phyloP scores from a whole-genome alignment of 148 eudicot species.

The Dianthus caryophyllus region DNA sequence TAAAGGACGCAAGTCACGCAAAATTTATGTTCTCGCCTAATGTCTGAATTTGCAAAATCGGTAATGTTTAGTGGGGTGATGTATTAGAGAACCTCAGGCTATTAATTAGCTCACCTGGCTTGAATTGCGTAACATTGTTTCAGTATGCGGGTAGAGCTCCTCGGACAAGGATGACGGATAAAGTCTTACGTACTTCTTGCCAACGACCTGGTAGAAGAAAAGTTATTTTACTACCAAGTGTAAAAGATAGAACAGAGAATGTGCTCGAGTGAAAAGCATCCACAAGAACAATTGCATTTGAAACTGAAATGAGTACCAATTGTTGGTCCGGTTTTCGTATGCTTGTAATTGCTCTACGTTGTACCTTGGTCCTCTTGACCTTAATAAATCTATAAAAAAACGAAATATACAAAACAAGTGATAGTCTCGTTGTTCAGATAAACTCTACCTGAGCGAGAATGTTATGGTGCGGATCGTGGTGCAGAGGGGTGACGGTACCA shows the following conservation, averaged over 20 bases:
- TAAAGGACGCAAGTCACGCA: too few relatives aligned
- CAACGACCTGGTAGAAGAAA: constrained; percentile 73
- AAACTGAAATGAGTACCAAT: neutral
- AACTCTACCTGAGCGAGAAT: constrained; percentile 83
- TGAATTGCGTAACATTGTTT: constrained; percentile 84
- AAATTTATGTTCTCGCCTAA: too few relatives aligned
- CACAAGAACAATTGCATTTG: neutral
- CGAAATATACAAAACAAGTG: neutral
- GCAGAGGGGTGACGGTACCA: constrained; percentile 93
- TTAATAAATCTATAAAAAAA: too few relatives aligned
- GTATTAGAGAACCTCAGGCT: neutral
- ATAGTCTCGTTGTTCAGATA: neutral
- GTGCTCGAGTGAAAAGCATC: constrained; percentile 9
- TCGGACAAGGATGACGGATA: constrained; percentile 73
- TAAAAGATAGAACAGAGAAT: constrained; percentile 12
- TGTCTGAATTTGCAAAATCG: too few relatives aligned
- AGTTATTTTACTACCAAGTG: constrained; percentile 22
- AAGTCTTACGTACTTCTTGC: constrained; percentile 86
- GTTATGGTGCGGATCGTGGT: constrained; percentile 97
- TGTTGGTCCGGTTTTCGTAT: too few relatives aligned
- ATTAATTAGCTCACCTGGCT: constrained; percentile 72
- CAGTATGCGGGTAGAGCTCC: constrained; percentile 80
- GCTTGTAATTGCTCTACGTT: too few relatives aligned
- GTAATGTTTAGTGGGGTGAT: too few relatives aligned
- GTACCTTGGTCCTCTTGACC: too few relatives aligned